Percentiles rank a stretch among this genome's conserved stretches.
phyloP scores from a whole-genome alignment of 23 red algal species.

The Cyanidioschyzon merolae region DNA sequence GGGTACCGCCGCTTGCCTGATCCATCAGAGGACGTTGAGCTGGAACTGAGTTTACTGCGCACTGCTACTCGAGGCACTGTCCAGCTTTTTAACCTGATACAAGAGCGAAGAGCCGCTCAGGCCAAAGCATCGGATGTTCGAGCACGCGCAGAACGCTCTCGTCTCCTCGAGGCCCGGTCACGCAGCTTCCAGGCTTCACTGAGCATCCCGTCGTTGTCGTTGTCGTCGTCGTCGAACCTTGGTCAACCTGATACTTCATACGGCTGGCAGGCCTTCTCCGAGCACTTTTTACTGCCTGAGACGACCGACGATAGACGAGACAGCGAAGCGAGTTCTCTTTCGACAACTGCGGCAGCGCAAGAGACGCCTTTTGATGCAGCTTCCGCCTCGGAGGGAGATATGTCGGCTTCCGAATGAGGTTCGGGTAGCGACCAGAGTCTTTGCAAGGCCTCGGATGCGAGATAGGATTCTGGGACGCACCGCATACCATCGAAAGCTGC shows the following conservation, averaged over 20 bases:
- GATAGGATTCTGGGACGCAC: too few species aligned
- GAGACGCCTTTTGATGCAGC: too few species aligned
- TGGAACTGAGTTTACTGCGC: neutral
- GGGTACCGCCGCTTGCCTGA: neutral
- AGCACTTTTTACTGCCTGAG: neutral
- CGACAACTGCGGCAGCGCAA: too few species aligned
- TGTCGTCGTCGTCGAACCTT: neutral
- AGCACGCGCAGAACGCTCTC: neutral
- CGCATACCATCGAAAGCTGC: too few species aligned
- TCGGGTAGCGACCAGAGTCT: too few species aligned
- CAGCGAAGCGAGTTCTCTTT: too few species aligned
- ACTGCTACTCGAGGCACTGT: conserved; percentile 1
- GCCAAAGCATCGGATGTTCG: neutral
- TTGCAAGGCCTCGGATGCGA: too few species aligned
- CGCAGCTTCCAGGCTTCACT: neutral
- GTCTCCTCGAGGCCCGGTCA: neutral
- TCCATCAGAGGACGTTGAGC: conserved; percentile 1
- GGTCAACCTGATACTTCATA: too few species aligned
- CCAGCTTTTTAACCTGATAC: conserved; percentile 3
- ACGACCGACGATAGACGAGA: too few species aligned
- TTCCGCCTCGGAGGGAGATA: too few species aligned
- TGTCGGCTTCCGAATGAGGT: too few species aligned
- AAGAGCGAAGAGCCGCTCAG: neutral
- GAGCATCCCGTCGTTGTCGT: neutral
- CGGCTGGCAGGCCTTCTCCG: conserved; percentile 2